Evolutionary conservation across 2,329 filamentous ascomycete genomes (phyloP).

Genomic region (Penicillium sp.): DNA sequence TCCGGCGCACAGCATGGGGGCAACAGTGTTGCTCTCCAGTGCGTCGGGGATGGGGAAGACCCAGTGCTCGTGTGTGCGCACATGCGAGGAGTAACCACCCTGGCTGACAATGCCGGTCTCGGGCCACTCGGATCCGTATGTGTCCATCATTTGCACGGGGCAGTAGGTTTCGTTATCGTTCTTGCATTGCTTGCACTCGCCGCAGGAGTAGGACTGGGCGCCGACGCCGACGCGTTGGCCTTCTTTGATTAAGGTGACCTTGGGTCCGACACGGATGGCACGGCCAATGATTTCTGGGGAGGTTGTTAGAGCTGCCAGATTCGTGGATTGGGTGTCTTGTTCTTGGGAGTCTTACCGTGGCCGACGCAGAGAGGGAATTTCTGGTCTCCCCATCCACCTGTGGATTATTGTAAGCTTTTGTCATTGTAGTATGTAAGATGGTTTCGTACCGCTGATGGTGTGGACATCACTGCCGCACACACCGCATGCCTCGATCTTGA

Average conservation of each 20-base stretch:
- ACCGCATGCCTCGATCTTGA: constrained; percentile 81
- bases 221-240: constrained; percentile 70
- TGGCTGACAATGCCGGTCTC: constrained; percentile 65
- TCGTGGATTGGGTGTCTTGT: background rate
- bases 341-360: constrained; percentile 39
- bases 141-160: constrained; percentile 51
- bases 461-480: constrained; percentile 73
- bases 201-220: constrained; percentile 65
- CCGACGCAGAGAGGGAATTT: constrained; percentile 55
- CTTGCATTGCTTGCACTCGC: constrained; percentile 65
- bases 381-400: constrained; percentile 55
- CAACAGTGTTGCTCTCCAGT: constrained; percentile 61
- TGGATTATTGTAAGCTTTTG: background rate
- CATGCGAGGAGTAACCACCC: constrained; percentile 67
- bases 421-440: background rate
- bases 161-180: constrained; percentile 70
- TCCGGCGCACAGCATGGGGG: constrained; percentile 82
- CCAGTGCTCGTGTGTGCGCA: constrained; percentile 76
- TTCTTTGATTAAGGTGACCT: constrained; percentile 61
- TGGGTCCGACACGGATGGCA: constrained; percentile 66
- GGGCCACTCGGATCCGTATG: constrained; percentile 55
- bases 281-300: constrained; percentile 66
- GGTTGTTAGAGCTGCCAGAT: background rate
- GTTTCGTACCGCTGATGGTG: constrained; percentile 55
- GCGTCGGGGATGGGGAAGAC: constrained; percentile 70